A percentile compares a stretch with the other conserved stretches of the same genome.
Conservation (phyloP, 2,329 filamentous ascomycete species). For the Apiospora rasikravindrae region DNA sequence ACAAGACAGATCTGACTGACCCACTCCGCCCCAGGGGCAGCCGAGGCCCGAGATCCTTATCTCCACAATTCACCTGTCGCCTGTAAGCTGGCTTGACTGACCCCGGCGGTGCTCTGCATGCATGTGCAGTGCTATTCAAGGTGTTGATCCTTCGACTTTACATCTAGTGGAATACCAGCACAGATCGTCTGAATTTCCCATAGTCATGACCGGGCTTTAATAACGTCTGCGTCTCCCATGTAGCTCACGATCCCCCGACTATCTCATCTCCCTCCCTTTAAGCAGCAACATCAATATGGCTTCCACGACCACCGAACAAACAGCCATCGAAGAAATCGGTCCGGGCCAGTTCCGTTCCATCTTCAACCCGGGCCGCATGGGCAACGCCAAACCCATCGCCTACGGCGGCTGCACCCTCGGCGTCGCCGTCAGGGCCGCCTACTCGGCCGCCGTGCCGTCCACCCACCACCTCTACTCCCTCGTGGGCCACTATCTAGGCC, state of each 20-base stretch:
- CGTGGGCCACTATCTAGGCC: conserved; percentile 52
- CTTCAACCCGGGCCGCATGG: conserved; percentile 23
- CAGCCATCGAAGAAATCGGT: conserved; percentile 22
- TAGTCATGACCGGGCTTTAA: background rate
- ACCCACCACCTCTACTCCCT: conserved; percentile 51
- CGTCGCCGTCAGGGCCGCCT: conserved; percentile 47
- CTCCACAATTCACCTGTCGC: background rate
- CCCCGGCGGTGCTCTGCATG: background rate
- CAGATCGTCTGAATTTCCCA: background rate
- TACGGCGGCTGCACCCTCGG: conserved; percentile 37
- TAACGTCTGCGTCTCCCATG: background rate
- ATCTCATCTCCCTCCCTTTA: background rate
- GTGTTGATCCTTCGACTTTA: background rate
- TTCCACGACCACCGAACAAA: conserved; percentile 20
- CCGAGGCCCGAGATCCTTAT: background rate
- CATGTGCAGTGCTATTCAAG: background rate
- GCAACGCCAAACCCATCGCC: conserved; percentile 26
- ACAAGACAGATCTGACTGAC: background rate
- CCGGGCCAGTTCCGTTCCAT: conserved; percentile 25
- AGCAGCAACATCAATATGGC: conserved; percentile 18
- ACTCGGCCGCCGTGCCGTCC: conserved; percentile 39
- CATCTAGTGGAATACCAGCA: background rate
- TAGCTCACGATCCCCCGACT: background rate
- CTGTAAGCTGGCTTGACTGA: background rate
- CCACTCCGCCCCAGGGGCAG: conserved; percentile 3